These are phyloP conservation scores for Tephrocybe sp. DNA, from an alignment of 768 basidiomycete genomes.

Conservation along the genomic window DNA sequence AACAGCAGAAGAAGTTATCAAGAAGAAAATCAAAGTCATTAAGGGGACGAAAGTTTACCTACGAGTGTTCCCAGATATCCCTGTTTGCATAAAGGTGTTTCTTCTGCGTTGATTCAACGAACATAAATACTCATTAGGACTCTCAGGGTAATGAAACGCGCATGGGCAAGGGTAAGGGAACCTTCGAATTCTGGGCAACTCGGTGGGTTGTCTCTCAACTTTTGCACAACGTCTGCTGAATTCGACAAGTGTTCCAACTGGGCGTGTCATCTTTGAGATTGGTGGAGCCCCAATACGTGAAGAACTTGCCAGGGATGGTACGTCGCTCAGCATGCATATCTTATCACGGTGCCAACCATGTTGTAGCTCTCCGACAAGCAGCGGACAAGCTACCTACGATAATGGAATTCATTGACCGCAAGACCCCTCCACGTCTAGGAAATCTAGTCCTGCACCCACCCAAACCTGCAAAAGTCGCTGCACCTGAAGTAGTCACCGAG, in stretches of 20 bases:
- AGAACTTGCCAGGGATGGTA: constrained; percentile 91
- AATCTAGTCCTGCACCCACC: constrained; percentile 56
- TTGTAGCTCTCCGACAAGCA: constrained; percentile 82
- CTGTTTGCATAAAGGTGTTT: constrained; percentile 92
- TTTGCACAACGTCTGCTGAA: neutral
- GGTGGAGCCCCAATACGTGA: constrained; percentile 88
- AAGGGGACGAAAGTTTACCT: constrained; percentile 88
- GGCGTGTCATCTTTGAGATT: constrained; percentile 92
- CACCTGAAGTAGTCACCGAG: constrained; percentile 10
- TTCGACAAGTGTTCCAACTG: constrained; percentile 69
- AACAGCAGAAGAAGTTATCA: constrained; percentile 84
- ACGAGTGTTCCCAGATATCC: constrained; percentile 94
- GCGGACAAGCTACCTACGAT: constrained; percentile 81
- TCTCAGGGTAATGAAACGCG: constrained; percentile 92
- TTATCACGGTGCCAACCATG: constrained; percentile 3
- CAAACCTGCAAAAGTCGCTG: constrained; percentile 25
- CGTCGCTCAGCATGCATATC: constrained; percentile 12
- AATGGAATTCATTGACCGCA: constrained; percentile 81
- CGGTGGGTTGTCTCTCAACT: constrained; percentile 50
- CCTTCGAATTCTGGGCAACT: constrained; percentile 96
- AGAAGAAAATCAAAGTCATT: constrained; percentile 84
- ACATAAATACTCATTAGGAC: neutral
- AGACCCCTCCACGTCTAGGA: constrained; percentile 73
- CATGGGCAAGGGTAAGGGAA: constrained; percentile 99
- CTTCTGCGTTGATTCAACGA: neutral